Conservation (phyloP, 176 grass and related monocot genomes). For the Cenchrus fungigraminus region DNA sequence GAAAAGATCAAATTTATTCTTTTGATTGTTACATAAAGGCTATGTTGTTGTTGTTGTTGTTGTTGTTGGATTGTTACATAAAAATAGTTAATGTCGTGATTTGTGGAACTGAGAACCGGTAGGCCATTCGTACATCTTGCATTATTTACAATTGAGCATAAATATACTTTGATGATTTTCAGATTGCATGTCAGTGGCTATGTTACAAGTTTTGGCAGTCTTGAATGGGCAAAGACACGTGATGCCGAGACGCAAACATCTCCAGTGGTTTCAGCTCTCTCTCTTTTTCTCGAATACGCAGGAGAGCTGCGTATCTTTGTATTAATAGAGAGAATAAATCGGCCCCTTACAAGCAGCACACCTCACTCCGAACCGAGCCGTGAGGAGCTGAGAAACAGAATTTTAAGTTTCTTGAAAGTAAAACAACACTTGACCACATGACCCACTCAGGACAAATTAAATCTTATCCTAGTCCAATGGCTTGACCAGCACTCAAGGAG, state of each 20-base stretch:
- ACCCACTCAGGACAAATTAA: no score
- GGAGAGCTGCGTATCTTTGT: no score
- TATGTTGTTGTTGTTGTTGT: not conserved
- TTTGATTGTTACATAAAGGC: not conserved
- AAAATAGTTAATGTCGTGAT: not conserved
- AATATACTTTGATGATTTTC: conserved; percentile 41
- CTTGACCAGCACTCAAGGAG: no score
- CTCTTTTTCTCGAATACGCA: no score
- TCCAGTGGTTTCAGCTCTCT: conserved; percentile 70
- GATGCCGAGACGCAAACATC: conserved; percentile 65
- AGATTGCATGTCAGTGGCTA: conserved; percentile 80
- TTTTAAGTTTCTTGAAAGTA: no score
- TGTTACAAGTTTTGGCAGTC: conserved; percentile 83
- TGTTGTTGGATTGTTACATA: not conserved
- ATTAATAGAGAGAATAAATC: no score
- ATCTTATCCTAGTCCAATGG: no score
- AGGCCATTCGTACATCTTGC: not conserved
- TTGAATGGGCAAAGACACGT: conserved; percentile 74
- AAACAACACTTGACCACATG: no score
- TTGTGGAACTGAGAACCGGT: conserved; percentile 13
- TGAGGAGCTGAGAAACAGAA: no score
- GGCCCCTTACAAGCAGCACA: no score
- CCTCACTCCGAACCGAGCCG: no score
- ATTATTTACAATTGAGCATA: conserved; percentile 29
- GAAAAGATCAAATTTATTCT: not conserved